Evolutionary conservation across 371 early-diverging fungal genomes (phyloP), one percentile per base, ranked within the genome.

Genomic region (Racocetra persica): DNA sequence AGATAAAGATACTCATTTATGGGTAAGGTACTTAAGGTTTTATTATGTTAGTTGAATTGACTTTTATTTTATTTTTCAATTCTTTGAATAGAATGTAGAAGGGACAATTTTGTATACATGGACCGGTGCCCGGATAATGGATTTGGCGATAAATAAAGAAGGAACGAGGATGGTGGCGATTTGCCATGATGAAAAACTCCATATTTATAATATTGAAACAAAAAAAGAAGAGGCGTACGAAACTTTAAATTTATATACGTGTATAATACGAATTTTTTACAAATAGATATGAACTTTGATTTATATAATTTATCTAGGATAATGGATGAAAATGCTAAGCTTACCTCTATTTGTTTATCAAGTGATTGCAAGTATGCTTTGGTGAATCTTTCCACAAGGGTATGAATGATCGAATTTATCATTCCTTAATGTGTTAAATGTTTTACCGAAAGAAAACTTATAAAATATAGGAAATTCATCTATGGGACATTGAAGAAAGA

Each of bases 401-500:
- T 79, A 79, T 28, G n/a, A 26, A 24, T 60, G 16, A 38, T 59
- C 24, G 28, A 75, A n/a, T 41, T 11, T 49, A 28, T 22, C 13
- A 41, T 60, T 24, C 38, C 11, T 45, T 67, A 66, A 36, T 7
- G 20, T 32, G 20, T 41, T 26, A 66, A n/a, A 20, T 16, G 32
- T 67, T 67, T 45, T 45, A 45, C 45, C 11, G 8, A 45, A 45
- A 14, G 20, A 83, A 38, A 28, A 59, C 38, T 28, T 36, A 10
- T 26, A 49, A 69, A 26, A 54, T 57, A 5, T 72, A 90, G 82
- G 94, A 93, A 70, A 87, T 98, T 26, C 96, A 97, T 84, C 84
- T 98, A 77, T 98, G 98, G 98, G 93, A 96, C 82, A 81, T 98
- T 36, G 88, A 90, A 32, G 86, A 92, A 63, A 88, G 86, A 41